Evolutionary conservation across 1,139 yeast species (phyloP).

Genomic region (Kodamaea ohmeri): DNA sequence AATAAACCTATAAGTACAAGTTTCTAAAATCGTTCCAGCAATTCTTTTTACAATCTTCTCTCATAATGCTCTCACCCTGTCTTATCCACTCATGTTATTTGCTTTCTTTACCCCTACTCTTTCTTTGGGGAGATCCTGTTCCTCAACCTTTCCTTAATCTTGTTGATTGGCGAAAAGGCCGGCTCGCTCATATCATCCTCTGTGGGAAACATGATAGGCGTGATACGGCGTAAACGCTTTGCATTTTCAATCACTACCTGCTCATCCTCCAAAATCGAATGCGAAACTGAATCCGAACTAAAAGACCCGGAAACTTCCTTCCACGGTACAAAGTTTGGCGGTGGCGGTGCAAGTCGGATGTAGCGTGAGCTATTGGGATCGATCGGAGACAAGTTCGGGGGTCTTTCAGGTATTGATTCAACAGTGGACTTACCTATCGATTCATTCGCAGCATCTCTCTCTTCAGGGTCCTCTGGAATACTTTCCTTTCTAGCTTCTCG

Average conservation of each 20-base stretch:
- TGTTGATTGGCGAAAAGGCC: constrained; percentile 33
- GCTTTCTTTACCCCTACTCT: background rate
- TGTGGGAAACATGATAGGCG: constrained; percentile 40
- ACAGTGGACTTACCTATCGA: background rate
- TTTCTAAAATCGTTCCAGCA: no score
- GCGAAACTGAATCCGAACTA: constrained; percentile 7
- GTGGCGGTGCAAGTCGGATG: constrained; percentile 13
- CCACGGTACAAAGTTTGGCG: constrained; percentile 25
- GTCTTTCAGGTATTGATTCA: background rate
- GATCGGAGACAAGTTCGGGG: background rate
- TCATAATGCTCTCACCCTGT: no score
- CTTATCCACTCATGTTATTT: background rate
- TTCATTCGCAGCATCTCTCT: background rate
- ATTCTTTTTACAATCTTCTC: no score
- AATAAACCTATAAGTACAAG: no score
- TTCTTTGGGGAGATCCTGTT: constrained; percentile 12
- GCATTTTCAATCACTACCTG: constrained; percentile 35
- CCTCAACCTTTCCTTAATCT: constrained; percentile 25
- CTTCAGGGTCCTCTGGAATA: constrained; percentile 2
- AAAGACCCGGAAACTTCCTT: constrained; percentile 5
- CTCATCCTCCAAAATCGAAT: constrained; percentile 17
- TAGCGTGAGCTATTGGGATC: constrained; percentile 11
- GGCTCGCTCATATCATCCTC: constrained; percentile 30
- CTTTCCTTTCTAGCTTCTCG: background rate
- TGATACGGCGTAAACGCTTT: constrained; percentile 34